Conservation (phyloP, 2,329 filamentous ascomycete genomes). For the Sarocladium brachiariae region DNA sequence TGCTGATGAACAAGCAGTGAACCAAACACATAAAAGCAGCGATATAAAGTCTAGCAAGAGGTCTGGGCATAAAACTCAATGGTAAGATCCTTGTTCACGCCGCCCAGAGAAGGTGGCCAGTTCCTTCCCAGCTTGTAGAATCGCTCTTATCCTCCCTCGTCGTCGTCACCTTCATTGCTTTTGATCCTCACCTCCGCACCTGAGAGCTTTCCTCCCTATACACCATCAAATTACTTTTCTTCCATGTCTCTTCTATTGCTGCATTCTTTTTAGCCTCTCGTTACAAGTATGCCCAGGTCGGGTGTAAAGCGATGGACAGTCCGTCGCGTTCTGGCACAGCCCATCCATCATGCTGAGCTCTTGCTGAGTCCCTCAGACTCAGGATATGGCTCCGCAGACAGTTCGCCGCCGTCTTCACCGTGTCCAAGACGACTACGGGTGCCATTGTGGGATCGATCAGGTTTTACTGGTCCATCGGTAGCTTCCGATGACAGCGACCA, state of each 20-base stretch:
- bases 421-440: background rate
- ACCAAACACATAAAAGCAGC: too few relatives aligned
- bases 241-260: background rate
- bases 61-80: too few relatives aligned
- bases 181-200: constrained; percentile 9
- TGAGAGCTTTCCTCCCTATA: background rate
- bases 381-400: constrained; percentile 13
- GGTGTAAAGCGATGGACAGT: constrained; percentile 5
- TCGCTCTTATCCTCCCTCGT: background rate
- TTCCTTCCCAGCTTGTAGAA: background rate
- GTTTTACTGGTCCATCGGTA: background rate
- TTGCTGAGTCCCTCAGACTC: constrained; percentile 12
- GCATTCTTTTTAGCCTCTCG: background rate
- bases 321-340: background rate
- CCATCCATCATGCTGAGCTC: background rate
- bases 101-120: too few relatives aligned
- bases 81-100: too few relatives aligned
- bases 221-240: constrained; percentile 4
- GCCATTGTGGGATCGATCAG: background rate
- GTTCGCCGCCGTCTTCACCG: constrained; percentile 5
- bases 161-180: background rate
- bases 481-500: background rate
- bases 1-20: too few relatives aligned
- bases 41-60: too few relatives aligned
- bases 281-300: background rate